phyloP scores from a whole-genome alignment of 129 eudicot genomes.

The Ambrosia trifida region DNA sequence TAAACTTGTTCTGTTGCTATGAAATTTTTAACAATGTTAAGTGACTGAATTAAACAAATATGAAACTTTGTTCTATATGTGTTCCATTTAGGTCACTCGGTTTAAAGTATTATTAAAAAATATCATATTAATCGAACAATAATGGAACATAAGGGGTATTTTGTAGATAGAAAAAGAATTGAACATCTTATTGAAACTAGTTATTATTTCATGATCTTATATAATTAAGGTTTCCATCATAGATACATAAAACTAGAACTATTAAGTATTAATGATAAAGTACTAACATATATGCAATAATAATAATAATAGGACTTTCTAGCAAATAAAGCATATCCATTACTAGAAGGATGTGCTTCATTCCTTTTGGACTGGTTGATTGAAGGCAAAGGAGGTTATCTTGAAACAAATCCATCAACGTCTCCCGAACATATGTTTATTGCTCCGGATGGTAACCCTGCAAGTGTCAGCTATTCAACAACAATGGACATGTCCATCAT shows the following conservation, averaged over 20 bases:
- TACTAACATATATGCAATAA: slow-evolving; percentile 11
- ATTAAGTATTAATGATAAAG: not conserved
- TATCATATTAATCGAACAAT: too few species aligned
- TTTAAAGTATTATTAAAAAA: too few species aligned
- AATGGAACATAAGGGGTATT: too few species aligned
- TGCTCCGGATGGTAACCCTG: slow-evolving; percentile 84
- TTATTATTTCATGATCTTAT: too few species aligned
- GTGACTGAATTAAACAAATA: too few species aligned
- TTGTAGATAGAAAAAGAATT: too few species aligned
- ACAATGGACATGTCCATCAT: slow-evolving; percentile 91
- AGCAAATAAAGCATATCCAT: slow-evolving; percentile 61
- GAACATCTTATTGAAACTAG: too few species aligned
- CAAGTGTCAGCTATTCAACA: slow-evolving; percentile 92
- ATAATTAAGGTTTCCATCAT: slow-evolving; percentile 2
- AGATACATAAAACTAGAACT: not conserved
- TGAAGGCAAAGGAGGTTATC: slow-evolving; percentile 59
- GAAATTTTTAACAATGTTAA: too few species aligned
- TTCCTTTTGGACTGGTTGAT: slow-evolving; percentile 89
- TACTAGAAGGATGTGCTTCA: slow-evolving; percentile 68
- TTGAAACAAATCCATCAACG: slow-evolving; percentile 93
- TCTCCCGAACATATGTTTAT: slow-evolving; percentile 89
- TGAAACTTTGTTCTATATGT: too few species aligned
- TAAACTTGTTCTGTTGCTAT: too few species aligned
- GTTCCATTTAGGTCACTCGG: too few species aligned
- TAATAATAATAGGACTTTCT: slow-evolving; percentile 54